Base-by-base conservation (phyloP, 306 rosid species). In the Vigna mungo region DNA sequence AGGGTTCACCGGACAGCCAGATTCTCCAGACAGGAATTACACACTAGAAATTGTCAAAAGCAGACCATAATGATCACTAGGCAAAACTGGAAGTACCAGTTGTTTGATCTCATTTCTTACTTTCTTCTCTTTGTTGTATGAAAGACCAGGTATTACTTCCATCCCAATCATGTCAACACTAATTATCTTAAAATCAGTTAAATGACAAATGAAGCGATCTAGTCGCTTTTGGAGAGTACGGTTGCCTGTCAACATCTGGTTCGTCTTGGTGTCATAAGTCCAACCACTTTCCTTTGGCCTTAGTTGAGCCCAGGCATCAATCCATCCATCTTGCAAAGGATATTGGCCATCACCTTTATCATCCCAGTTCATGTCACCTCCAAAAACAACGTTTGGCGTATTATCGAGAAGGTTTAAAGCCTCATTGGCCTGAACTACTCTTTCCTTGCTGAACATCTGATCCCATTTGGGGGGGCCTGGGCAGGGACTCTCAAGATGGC, bases 361-460 rank as follows among this genome's bases (percentile, higher is more conserved):
- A 37, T 89, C 85, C 98, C 98, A 95, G 80, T 95, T 95, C 98
- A 95, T 95, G 87, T 95, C 98, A 56, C 98, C 98, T 9, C 89
- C 91, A 67, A 90, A 95, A 55, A 95, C 61, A 84, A 89, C 97
- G 25, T 95, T 95, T 12, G 85, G 91, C 61, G 82, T 65, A 75
- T 83, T 84, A 75, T 87, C 80, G 70, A 95, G 92, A 68, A 87
- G 30, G 80, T 81, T 79, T 43, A 92, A 3, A 20, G 97, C 93
- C 84, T 87, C 96, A 41, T 74, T 84, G 9, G 96, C 98, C 80
- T 92, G 98, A 60, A 77, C 87, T 20, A 90, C 96, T 14, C 97
- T 93, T 81, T 94, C 96, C 89, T 90, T 89, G 90, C 95, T 92
- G 74, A 36, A 92, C 98, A 94, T 94, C 76, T 94, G 98, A 87